Conservation (phyloP, 768 basidiomycete species). For the Boletus patriciae region DNA sequence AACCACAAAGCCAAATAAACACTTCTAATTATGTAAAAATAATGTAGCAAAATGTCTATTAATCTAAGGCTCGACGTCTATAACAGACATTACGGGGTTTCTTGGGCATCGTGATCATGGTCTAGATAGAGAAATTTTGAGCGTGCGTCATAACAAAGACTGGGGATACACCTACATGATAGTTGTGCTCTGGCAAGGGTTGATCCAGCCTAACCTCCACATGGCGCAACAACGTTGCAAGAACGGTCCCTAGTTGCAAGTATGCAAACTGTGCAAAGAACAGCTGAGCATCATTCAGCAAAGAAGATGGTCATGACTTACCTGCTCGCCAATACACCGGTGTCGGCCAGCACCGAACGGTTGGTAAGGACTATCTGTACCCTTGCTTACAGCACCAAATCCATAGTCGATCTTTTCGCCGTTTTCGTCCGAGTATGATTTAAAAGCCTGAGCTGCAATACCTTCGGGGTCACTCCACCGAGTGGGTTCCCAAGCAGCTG, state of each 20-base stretch:
- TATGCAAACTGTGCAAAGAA: slow-evolving; percentile 74
- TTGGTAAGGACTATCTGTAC: slow-evolving; percentile 93
- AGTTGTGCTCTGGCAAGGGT: slow-evolving; percentile 79
- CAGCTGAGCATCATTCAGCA: slow-evolving; percentile 2
- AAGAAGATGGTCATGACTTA: slow-evolving; percentile 27
- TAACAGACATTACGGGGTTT: slow-evolving; percentile 63
- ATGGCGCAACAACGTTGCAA: slow-evolving; percentile 74
- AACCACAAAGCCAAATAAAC: background rate
- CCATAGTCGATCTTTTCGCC: slow-evolving; percentile 96
- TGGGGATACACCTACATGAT: slow-evolving; percentile 61
- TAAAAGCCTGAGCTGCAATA: slow-evolving; percentile 74
- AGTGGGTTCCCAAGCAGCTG: slow-evolving; percentile 70
- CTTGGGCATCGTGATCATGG: slow-evolving; percentile 92
- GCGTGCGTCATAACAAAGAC: background rate
- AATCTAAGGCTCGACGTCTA: slow-evolving; percentile 62
- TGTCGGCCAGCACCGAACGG: slow-evolving; percentile 98
- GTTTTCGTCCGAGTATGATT: slow-evolving; percentile 67
- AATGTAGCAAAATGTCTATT: slow-evolving; percentile 15
- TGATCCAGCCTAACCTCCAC: slow-evolving; percentile 68
- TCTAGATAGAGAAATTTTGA: slow-evolving; percentile 45
- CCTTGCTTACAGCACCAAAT: slow-evolving; percentile 93
- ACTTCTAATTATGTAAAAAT: background rate
- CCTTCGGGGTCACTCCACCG: slow-evolving; percentile 88
- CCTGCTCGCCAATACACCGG: slow-evolving; percentile 91
- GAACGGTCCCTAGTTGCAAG: slow-evolving; percentile 83